Evolutionary conservation across 208 protist species (phyloP).

Genomic region (Acanthamoeba sp.): DNA sequence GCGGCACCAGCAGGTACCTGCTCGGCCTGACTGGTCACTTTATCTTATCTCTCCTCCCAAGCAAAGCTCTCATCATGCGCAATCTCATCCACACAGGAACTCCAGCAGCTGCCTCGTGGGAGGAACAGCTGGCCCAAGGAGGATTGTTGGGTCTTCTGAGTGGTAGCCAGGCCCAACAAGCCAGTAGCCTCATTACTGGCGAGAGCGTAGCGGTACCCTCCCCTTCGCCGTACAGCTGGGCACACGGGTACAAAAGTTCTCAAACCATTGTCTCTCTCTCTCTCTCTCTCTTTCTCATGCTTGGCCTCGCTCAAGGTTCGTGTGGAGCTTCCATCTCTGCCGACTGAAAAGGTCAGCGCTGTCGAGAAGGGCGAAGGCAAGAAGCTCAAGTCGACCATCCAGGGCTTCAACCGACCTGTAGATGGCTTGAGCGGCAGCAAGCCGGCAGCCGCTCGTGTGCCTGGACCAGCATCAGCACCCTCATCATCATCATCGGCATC

Average conservation of each 20-base stretch:
- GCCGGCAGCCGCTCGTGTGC: no score
- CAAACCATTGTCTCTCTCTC: background rate
- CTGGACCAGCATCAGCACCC: background rate
- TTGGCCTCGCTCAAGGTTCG: background rate
- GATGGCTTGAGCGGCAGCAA: background rate
- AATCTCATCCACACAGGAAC: background rate
- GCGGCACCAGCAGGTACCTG: no score
- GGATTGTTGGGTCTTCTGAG: conserved; percentile 13
- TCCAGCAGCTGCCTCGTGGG: conserved; percentile 8
- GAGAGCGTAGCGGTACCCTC: background rate
- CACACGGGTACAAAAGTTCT: no score
- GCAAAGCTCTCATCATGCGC: background rate
- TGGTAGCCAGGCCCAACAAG: background rate
- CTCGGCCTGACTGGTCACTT: no score
- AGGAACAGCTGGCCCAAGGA: background rate
- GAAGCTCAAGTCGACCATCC: conserved; percentile 60
- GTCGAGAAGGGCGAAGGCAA: background rate
- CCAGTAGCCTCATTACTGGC: background rate
- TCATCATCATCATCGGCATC: no score
- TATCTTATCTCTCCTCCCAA: background rate
- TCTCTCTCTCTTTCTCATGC: background rate
- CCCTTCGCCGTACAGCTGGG: background rate
- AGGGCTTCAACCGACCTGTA: conserved; percentile 33
- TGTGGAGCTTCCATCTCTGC: background rate
- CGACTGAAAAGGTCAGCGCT: background rate